Percentiles rank a stretch among this genome's conserved stretches.
Conservation (phyloP, 1,284 basidiomycete species). For the Retiboletus flavoniger region DNA sequence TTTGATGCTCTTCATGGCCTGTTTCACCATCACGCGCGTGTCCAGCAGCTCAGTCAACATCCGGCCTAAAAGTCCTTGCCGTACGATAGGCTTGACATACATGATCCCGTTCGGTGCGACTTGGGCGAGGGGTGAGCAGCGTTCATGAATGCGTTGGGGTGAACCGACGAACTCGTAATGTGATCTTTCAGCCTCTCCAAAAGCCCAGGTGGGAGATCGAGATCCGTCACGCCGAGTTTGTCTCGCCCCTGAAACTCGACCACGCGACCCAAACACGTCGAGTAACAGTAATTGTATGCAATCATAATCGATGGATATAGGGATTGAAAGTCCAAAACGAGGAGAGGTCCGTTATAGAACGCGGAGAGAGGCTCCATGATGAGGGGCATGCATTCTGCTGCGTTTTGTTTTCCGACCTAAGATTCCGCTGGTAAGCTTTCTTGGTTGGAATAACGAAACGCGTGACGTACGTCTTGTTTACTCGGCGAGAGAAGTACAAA, state of each 20-base stretch:
- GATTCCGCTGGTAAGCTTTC: not conserved
- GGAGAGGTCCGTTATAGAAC: conserved; percentile 83
- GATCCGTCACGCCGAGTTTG: conserved; percentile 84
- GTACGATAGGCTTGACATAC: conserved; percentile 84
- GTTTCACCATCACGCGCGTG: conserved; percentile 97
- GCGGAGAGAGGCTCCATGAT: conserved; percentile 94
- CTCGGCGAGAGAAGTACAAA: conserved; percentile 88
- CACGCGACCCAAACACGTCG: conserved; percentile 92
- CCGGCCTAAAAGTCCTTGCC: conserved; percentile 82
- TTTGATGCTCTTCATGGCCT: conserved; percentile 83
- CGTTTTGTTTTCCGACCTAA: conserved; percentile 94
- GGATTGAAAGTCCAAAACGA: conserved; percentile 86
- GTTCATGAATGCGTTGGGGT: not conserved
- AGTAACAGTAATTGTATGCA: conserved; percentile 97
- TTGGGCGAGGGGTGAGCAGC: conserved; percentile 34
- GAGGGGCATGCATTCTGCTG: conserved; percentile 91
- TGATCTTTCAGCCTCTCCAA: conserved; percentile 70
- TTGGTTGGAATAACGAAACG: not conserved
- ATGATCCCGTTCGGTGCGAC: conserved; percentile 95
- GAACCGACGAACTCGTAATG: conserved; percentile 58
- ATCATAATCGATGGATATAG: conserved; percentile 98
- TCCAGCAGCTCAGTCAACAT: conserved; percentile 94
- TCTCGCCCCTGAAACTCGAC: conserved; percentile 81
- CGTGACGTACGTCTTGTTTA: conserved; percentile 68
- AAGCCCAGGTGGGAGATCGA: conserved; percentile 70